These are phyloP conservation scores for Teratosphaeria zuluensis DNA, from an alignment of 2,329 filamentous ascomycete genomes.

Conservation along the genomic window DNA sequence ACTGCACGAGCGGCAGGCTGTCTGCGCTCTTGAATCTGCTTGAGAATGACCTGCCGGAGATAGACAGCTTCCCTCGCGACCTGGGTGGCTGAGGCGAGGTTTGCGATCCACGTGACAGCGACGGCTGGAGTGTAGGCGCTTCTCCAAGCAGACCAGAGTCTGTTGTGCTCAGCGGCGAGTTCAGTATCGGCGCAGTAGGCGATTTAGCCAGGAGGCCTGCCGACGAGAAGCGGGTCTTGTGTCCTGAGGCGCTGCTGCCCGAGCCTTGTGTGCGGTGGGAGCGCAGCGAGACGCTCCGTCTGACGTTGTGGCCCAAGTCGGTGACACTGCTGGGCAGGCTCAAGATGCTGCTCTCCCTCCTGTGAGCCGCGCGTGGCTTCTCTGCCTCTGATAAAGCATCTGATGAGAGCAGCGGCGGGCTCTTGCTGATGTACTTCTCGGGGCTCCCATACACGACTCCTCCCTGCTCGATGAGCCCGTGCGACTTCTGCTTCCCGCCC, in stretches of 20 bases:
- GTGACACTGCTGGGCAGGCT: slow-evolving; percentile 22
- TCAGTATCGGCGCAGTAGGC: slow-evolving; percentile 3
- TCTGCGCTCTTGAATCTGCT: slow-evolving; percentile 13
- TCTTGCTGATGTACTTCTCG: background rate
- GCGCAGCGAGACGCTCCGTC: slow-evolving; percentile 32
- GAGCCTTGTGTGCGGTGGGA: slow-evolving; percentile 10
- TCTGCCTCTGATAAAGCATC: background rate
- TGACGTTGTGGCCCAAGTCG: slow-evolving; percentile 30
- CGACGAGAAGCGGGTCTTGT: slow-evolving; percentile 17
- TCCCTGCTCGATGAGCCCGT: background rate
- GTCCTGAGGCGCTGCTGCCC: slow-evolving; percentile 16
- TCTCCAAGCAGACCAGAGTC: background rate
- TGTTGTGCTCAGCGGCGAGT: background rate
- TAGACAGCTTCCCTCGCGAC: slow-evolving; percentile 9
- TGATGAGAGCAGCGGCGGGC: background rate
- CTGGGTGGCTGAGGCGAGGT: slow-evolving; percentile 5
- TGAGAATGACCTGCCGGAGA: slow-evolving; percentile 9
- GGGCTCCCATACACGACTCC: background rate
- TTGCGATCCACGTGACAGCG: background rate
- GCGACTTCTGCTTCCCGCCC: slow-evolving; percentile 3
- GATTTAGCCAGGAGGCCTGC: slow-evolving; percentile 8
- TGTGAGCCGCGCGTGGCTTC: slow-evolving; percentile 1
- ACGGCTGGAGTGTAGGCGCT: background rate
- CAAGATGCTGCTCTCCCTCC: slow-evolving; percentile 17
- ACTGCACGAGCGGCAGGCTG: slow-evolving; percentile 5